Evolutionary conservation across 2,329 filamentous ascomycete species (phyloP).

Genomic region (Alternaria sp.): DNA sequence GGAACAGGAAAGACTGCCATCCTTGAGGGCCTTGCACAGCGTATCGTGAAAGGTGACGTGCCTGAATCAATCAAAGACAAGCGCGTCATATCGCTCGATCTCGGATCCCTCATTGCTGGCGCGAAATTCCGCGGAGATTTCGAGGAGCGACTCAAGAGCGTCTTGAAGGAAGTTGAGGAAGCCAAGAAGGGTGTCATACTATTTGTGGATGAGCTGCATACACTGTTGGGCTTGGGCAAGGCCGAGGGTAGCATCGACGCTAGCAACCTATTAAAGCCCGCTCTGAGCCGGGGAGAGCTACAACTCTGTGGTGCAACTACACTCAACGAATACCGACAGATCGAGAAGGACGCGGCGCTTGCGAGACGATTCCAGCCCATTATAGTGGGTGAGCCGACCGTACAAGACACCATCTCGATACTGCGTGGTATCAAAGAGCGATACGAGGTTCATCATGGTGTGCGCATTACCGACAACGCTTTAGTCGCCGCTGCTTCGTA

Average conservation of each 20-base stretch:
- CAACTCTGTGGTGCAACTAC: slow-evolving; percentile 97
- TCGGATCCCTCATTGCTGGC: slow-evolving; percentile 92
- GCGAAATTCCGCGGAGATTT: slow-evolving; percentile 97
- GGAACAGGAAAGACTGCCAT: slow-evolving; percentile 96
- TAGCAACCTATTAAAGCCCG: slow-evolving; percentile 92
- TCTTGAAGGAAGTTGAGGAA: slow-evolving; percentile 89
- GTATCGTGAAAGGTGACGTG: slow-evolving; percentile 91
- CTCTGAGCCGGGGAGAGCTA: slow-evolving; percentile 88
- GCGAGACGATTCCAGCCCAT: slow-evolving; percentile 95
- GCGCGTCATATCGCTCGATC: slow-evolving; percentile 82
- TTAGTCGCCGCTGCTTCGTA: slow-evolving; percentile 90
- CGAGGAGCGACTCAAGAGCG: slow-evolving; percentile 89
- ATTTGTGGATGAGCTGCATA: slow-evolving; percentile 95
- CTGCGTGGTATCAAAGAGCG: slow-evolving; percentile 95
- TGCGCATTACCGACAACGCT: slow-evolving; percentile 90
- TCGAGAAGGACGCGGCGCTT: slow-evolving; percentile 94
- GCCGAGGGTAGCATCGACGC: slow-evolving; percentile 97
- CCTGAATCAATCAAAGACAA: slow-evolving; percentile 97
- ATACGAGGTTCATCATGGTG: slow-evolving; percentile 97
- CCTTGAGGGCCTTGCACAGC: slow-evolving; percentile 85
- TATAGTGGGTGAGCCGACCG: slow-evolving; percentile 86
- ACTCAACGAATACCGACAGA: slow-evolving; percentile 86
- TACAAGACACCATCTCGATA: slow-evolving; percentile 94
- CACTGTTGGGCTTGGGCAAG: slow-evolving; percentile 88
- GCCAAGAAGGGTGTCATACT: slow-evolving; percentile 89